Conservation (phyloP, 1,284 basidiomycete species). For the Kwoniella shivajii region DNA sequence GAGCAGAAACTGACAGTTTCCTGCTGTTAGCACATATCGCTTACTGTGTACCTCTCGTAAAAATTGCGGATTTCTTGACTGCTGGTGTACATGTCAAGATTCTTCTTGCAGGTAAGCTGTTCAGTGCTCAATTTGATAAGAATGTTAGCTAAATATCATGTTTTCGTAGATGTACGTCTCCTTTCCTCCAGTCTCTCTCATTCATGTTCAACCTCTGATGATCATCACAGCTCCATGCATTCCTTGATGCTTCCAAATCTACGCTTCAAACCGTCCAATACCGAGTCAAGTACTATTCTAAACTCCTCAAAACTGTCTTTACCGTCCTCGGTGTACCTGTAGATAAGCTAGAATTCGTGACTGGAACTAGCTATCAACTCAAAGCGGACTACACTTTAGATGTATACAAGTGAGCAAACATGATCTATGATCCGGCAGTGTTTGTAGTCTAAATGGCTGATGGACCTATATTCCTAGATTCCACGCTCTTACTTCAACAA, state of each 20-base stretch:
- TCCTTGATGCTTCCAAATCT: constrained; percentile 97
- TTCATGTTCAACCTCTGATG: background rate
- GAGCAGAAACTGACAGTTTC: constrained; percentile 6
- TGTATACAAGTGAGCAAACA: constrained; percentile 66
- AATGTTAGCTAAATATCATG: background rate
- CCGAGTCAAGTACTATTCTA: constrained; percentile 88
- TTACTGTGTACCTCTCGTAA: constrained; percentile 93
- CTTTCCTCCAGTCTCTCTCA: background rate
- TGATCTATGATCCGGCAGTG: background rate
- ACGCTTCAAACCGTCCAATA: constrained; percentile 90
- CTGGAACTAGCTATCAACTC: constrained; percentile 81
- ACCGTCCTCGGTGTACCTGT: constrained; percentile 86
- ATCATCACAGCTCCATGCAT: constrained; percentile 82
- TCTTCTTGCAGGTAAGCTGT: constrained; percentile 73
- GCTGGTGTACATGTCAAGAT: constrained; percentile 91
- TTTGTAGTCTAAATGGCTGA: background rate
- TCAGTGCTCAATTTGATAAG: background rate
- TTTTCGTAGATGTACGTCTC: constrained; percentile 2
- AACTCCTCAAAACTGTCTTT: constrained; percentile 80
- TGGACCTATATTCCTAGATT: constrained; percentile 56
- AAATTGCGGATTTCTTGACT: constrained; percentile 94
- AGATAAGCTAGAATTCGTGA: constrained; percentile 78
- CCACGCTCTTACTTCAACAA: constrained; percentile 85
- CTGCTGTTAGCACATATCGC: constrained; percentile 79
- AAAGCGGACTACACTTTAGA: constrained; percentile 91